Conservation (phyloP, 352 stramenopile species). For the Plasmopara halstedii region DNA sequence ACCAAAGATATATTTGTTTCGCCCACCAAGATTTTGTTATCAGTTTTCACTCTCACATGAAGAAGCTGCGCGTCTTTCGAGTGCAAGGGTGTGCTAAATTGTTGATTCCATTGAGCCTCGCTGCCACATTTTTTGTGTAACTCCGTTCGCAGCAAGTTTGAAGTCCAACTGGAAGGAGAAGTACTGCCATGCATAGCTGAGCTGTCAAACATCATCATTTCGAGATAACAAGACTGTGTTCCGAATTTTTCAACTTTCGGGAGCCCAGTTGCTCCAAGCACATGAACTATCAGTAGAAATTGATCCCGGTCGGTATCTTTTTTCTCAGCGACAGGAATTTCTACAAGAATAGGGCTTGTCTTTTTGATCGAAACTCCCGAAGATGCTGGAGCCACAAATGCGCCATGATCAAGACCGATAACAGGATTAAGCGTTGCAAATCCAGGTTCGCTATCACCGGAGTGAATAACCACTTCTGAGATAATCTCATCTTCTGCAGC, state of each 20-base stretch:
- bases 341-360: slow-evolving; percentile 28
- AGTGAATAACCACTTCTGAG: slow-evolving; percentile 69
- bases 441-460: slow-evolving; percentile 51
- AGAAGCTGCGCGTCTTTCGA: slow-evolving; percentile 50
- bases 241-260: slow-evolving; percentile 70
- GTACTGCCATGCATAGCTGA: slow-evolving; percentile 6
- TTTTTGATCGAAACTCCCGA: slow-evolving; percentile 9
- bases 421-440: slow-evolving; percentile 67
- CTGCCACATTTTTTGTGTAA: slow-evolving; percentile 77
- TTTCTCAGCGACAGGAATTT: slow-evolving; percentile 32
- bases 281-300: slow-evolving; percentile 46
- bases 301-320: slow-evolving; percentile 8
- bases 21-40: slow-evolving; percentile 60
- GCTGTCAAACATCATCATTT: slow-evolving; percentile 38
- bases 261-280: slow-evolving; percentile 46
- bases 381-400: slow-evolving; percentile 18
- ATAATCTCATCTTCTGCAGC: slow-evolving; percentile 23
- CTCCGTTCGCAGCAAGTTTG: slow-evolving; percentile 39
- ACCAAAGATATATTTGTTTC: slow-evolving; percentile 40
- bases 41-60: slow-evolving; percentile 47
- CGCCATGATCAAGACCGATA: slow-evolving; percentile 22
- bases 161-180: slow-evolving; percentile 3
- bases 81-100: slow-evolving; percentile 48
- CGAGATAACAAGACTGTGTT: slow-evolving; percentile 62
- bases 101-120: slow-evolving; percentile 79